Evolutionary conservation across 306 rosid species (phyloP), one percentile per base, ranked within the genome.

Genomic region (Datisca glomerata): DNA sequence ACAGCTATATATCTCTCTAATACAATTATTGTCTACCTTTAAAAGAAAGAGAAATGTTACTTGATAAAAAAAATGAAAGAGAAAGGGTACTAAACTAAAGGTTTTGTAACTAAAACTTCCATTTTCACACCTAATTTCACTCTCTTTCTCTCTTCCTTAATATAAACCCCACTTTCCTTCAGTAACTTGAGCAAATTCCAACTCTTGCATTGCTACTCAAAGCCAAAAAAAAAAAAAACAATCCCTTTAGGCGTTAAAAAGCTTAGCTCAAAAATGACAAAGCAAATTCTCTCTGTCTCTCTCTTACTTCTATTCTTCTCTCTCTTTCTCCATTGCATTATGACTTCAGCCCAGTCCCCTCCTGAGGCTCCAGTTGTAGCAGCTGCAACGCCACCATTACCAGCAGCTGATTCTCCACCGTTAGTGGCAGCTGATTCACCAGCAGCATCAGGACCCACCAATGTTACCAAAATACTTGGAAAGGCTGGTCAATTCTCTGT

Each of bases 401-500:
- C 44, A 21, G 21, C n/a, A n/a, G n/a, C n/a, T n/a, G n/a, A n/a
- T n/a, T 18, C 19, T 6, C 43, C 12, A 35, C n/a, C n/a, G n/a
- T n/a, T 35, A 0, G 21, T 58, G 1, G 47, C 71, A 5, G 54
- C 63, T 6, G 18, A 33, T 5, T 41, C 79, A 29, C 75, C 78
- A 0, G 63, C 77, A 1, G 64, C 70, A 23, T 19, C 36, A 0
- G 66, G 69, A 42, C 76, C 85, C 13, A 69, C 76, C 14, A 63
- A 63, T 39, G 71, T 74, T 35, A 43, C 62, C 50, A 69, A 49
- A 24, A 75, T 82, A 46, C 85, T 82, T 6, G 64, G 61, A 47
- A 82, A 78, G n/a, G 76, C 72, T 5, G 67, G 83, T 13, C 63
- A 66, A 20, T 82, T 71, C 70, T 44, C 69, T 4, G 67, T 78